phyloP scores from a whole-genome alignment of 306 rosid species.

The Malus sylvestris region DNA sequence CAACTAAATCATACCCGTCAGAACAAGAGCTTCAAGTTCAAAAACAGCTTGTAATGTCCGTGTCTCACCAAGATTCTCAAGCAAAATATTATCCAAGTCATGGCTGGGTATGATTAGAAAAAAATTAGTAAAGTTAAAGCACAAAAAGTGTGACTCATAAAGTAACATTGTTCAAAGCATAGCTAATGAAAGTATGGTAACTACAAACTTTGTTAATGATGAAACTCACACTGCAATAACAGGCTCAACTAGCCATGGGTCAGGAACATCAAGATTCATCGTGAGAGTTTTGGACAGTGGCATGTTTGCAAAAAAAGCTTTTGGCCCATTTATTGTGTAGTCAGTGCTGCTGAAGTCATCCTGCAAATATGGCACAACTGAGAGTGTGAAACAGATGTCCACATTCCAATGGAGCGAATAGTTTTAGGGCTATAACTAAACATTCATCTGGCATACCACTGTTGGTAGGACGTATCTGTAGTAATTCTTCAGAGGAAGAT shows the following conservation, averaged over 20 bases:
- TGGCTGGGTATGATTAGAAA: constrained; percentile 51
- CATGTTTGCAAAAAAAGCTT: constrained; percentile 97
- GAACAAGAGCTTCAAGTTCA: constrained; percentile 98
- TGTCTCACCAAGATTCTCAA: constrained; percentile 88
- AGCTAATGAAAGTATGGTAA: constrained; percentile 3
- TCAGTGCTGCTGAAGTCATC: constrained; percentile 83
- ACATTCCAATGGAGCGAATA: background rate
- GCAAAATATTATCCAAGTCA: constrained; percentile 97
- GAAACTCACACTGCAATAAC: constrained; percentile 76
- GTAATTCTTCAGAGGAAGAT: constrained; percentile 95
- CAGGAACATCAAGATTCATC: constrained; percentile 99
- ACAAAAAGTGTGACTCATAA: background rate
- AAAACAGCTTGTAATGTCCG: constrained; percentile 89
- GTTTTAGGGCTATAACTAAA: background rate
- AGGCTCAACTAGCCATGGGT: constrained; percentile 99
- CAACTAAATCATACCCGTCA: constrained; percentile 51
- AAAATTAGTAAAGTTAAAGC: background rate
- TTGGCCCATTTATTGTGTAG: constrained; percentile 74
- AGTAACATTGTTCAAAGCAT: constrained; percentile 1
- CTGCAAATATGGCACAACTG: constrained; percentile 47
- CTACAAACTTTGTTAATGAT: constrained; percentile 1
- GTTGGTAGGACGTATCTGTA: constrained; percentile 94
- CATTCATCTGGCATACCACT: constrained; percentile 40
- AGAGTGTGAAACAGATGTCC: constrained; percentile 27
- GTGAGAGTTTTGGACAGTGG: constrained; percentile 95